Base-by-base conservation (phyloP, 805 yeast genomes). In the Teunomyces funiuensis region DNA sequence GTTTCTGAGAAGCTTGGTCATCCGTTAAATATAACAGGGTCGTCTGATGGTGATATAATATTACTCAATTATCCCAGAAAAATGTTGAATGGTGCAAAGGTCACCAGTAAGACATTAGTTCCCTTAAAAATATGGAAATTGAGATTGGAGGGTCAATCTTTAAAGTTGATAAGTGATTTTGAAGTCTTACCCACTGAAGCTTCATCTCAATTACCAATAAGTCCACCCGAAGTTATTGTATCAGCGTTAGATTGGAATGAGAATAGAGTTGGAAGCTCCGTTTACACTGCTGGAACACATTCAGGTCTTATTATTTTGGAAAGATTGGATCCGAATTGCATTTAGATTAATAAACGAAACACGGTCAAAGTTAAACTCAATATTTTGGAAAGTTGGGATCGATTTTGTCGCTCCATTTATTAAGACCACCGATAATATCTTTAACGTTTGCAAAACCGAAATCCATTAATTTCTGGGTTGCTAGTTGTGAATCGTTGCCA, bases 401-500 rank as follows among this genome's bases (percentile, higher is more conserved):
- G 2, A 87, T 66, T 1, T 69, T 66, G 11, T 63, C 71, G 40
- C 85, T 74, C 86, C 95, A 89, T 47, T 67, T 73, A 40, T 71
- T 66, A 17, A 89, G 65, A 0, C 99, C 99, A 1, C 98, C 98
- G 8, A 58, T 67, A 4, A 91, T 69, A 57, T 91, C 96, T 39
- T 63, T 74, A 0, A 79, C 87, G 14, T 75, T 60, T 0, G 54
- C 43, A 13, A 78, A 62, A 0, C 79, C 78, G 33, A 76, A 67
- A 1, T 71, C 69, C 17, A 76, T 77, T 37, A 74, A 68, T 34
- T 90, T 60, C 42, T 71, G 61, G 1, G 85, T 82, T 0, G 96
- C 95, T 13, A 80, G 60, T 53, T 86, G 89, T 0, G 98, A 90
- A 58, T 93, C 98, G 59, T 88, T 89, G 7, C 99, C 99, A 55